phyloP scores from a whole-genome alignment of 2,329 filamentous ascomycete species.

The Neocatenulostroma microsporum region DNA sequence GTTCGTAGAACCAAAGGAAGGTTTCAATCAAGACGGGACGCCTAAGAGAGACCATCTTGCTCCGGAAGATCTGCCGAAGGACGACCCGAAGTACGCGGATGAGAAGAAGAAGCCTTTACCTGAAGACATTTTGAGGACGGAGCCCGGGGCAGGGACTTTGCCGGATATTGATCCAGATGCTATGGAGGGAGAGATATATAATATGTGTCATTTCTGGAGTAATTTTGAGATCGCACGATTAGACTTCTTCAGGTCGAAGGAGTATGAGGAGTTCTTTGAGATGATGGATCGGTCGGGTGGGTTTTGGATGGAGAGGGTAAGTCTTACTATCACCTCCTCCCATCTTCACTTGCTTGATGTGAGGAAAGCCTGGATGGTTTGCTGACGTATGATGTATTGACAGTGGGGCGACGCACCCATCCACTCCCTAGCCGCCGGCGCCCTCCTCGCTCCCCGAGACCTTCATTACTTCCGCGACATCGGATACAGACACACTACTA shows the following conservation, averaged over 20 bases:
- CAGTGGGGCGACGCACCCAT: constrained; percentile 99
- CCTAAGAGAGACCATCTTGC: constrained; percentile 42
- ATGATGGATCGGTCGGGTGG: constrained; percentile 98
- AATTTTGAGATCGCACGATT: constrained; percentile 97
- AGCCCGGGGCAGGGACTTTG: constrained; percentile 62
- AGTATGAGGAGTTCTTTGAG: constrained; percentile 95
- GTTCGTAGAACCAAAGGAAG: constrained; percentile 76
- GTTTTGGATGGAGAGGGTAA: constrained; percentile 97
- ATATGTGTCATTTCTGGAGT: constrained; percentile 99
- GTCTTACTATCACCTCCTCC: too few relatives aligned
- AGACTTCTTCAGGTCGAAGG: constrained; percentile 93
- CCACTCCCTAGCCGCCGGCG: constrained; percentile 90
- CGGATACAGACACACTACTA: constrained; percentile 96
- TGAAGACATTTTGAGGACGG: constrained; percentile 70
- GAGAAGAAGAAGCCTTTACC: constrained; percentile 62
- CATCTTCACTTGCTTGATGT: too few relatives aligned
- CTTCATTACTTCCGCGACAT: constrained; percentile 99
- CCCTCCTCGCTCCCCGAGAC: constrained; percentile 69
- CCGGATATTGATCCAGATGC: constrained; percentile 79
- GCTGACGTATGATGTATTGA: too few relatives aligned
- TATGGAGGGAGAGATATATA: constrained; percentile 97
- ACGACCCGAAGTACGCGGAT: constrained; percentile 54
- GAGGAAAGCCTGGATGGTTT: too few relatives aligned
- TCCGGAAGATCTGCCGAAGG: constrained; percentile 36
- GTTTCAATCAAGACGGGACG: constrained; percentile 41